Evolutionary conservation across 2,329 filamentous ascomycete genomes (phyloP), one percentile per base, ranked within the genome.

Genomic region (Pseudopithomyces chartarum): DNA sequence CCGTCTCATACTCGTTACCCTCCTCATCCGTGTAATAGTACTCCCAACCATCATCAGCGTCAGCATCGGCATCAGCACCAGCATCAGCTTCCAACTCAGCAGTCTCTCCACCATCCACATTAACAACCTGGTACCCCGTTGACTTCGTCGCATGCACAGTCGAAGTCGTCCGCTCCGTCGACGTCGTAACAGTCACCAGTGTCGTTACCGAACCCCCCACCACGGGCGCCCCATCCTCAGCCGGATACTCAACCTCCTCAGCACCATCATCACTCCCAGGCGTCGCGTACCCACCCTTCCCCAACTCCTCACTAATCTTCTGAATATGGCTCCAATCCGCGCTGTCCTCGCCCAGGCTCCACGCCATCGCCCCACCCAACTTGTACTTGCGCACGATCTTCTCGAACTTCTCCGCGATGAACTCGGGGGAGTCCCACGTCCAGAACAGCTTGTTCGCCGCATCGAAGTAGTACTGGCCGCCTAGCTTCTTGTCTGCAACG

Each of bases 301-400:
- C 26, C n/a, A 71, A 26, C 39, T 69, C 67, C 10, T 55, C 57
- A 2, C 61, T 64, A 69, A 85, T 77, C 1, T 75, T 75, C 64
- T 72, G 75, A 26, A 84, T 64, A 56, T 78, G 81, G 52, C 63
- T 68, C 67, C 69, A 77, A 56, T 71, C 70, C 20, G 62, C 56
- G n/a, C 64, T 68, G 56, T 92, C 89, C 74, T 92, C 88, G 1
- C 87, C 89, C 56, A 92, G 67, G 19, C 87, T 88, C 89, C 89
- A 92, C 0, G 89, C 88, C 81, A 92, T 91, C 4, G 90, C 85
- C 15, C 90, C 90, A 1, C 89, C 89, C 0, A 92, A 71, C 1
- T 77, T 73, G 67, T 83, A 81, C 32, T 78, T 78, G 29, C 79
- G 76, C 2, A 90, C 80, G 34, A 92, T 81, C 4, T 82, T 71